Evolutionary conservation across 176 grass and related monocot species (phyloP), one percentile per base, ranked within the genome.

Genomic region (Zoysia pacifica): DNA sequence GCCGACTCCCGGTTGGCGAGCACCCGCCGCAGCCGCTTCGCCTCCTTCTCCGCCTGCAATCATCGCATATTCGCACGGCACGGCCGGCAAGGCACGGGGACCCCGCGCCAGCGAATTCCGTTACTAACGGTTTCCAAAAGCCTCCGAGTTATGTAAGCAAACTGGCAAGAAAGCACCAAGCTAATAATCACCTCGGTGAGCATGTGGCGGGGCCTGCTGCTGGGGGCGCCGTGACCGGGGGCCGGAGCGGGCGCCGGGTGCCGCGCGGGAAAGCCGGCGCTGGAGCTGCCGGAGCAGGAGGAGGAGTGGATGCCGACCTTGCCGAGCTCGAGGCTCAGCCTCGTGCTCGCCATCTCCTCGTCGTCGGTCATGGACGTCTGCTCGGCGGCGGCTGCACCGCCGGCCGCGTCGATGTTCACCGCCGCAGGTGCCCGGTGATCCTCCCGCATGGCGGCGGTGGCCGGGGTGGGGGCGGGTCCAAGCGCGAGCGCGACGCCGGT

Each of bases 1-100:
- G 93, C 93, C 4, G 93, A 90, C 43, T 93, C 90, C 70, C 93
- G 77, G 77, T 97, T 97, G 15, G 93, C 93, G 61, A 97, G 86
- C 76, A 97, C 78, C 48, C 93, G 81, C 39, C 87, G 87, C 60
- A 89, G 64, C 89, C 85, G 86, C 81, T 88, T 93, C 19, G 79
- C 87, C 81, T 90, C 90, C 69, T 88, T 88, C 79, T 93, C 90
- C 36, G 63, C 90, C 90, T 97, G 48, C n/a, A 67, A 56, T 74
- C 3, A 56, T 74, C 3, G 15, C 37, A 43, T 28, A 28, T 28
- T 28, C 9, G 60, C 40, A 42, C 54, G 9, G 4, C 15, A n/a
- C 2, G 40, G 44, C 28, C 0, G 28, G 28, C 28, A 28, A 28
- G 28, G 28, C 28, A 28, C 0, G 28, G 28, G 28, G 28, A 28